These are phyloP conservation scores for Ramaria rubella DNA, from an alignment of 768 basidiomycete genomes.

Conservation along the genomic window DNA sequence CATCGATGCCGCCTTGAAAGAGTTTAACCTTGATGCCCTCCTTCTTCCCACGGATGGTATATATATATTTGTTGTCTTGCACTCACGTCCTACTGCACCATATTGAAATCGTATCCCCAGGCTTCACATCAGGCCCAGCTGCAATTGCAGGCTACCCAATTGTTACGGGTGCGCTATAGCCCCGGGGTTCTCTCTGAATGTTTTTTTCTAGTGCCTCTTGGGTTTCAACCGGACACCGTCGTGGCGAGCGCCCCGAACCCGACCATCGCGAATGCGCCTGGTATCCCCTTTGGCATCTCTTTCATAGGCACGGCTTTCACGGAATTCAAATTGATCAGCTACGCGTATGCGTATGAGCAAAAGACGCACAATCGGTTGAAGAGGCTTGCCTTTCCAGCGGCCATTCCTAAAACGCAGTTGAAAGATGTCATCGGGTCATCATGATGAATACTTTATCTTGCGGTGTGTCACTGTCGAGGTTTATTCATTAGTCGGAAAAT, in stretches of 20 bases:
- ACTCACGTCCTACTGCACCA: not conserved
- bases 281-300: constrained; percentile 13
- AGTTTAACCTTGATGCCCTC: constrained; percentile 15
- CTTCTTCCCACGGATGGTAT: constrained; percentile 11
- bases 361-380: constrained; percentile 12
- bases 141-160: constrained; percentile 13
- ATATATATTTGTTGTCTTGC: not conserved
- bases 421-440: constrained; percentile 12
- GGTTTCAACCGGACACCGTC: constrained; percentile 30
- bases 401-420: constrained; percentile 15
- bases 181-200: not conserved
- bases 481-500: no score
- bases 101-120: not conserved
- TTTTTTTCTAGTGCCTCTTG: constrained; percentile 30
- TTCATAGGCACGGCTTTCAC: constrained; percentile 12
- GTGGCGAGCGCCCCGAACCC: constrained; percentile 15
- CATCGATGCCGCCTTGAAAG: constrained; percentile 14
- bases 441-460: no score
- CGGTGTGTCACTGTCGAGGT: no score
- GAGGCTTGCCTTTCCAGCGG: constrained; percentile 12
- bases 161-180: constrained; percentile 14
- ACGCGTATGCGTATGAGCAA: constrained; percentile 16
- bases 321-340: constrained; percentile 9
- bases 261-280: constrained; percentile 28
- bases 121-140: not conserved